A percentile compares a stretch with the other conserved stretches of the same genome.
phyloP scores from a whole-genome alignment of 441 rosid genomes.

The Rhodomyrtus psidioides region DNA sequence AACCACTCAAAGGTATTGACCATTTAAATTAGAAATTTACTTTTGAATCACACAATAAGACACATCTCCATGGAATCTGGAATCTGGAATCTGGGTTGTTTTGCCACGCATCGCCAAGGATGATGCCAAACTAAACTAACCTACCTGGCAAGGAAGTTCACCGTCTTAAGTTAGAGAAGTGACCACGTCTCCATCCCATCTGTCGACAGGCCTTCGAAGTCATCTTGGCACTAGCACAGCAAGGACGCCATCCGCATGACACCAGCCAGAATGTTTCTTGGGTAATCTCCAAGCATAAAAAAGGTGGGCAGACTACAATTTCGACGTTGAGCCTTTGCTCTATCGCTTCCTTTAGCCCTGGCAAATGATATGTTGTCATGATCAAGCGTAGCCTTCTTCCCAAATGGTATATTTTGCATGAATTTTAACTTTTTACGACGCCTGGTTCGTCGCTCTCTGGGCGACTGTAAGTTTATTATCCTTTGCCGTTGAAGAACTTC shows the following conservation, averaged over 20 bases:
- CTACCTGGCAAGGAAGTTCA: not conserved
- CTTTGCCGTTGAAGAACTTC: not conserved
- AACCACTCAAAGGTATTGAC: no score
- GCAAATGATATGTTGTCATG: not conserved
- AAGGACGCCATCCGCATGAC: not conserved
- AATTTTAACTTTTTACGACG: not conserved
- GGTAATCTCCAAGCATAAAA: not conserved
- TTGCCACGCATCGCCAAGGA: not conserved
- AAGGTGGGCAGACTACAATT: not conserved
- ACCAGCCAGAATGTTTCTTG: not conserved
- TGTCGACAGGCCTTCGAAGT: not conserved
- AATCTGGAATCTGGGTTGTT: not conserved
- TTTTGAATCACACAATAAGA: not conserved
- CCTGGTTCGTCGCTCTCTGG: not conserved
- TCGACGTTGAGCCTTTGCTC: not conserved
- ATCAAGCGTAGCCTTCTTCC: not conserved
- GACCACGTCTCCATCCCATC: not conserved
- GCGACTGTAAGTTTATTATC: not conserved
- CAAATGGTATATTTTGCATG: not conserved
- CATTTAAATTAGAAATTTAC: no score
- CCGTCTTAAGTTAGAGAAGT: not conserved
- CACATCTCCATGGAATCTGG: not conserved
- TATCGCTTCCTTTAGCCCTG: not conserved
- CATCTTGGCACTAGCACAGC: not conserved
- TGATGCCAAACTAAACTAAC: not conserved